These are phyloP conservation scores for Pholiota conissans DNA, from an alignment of 768 basidiomycete genomes.

Conservation along the genomic window DNA sequence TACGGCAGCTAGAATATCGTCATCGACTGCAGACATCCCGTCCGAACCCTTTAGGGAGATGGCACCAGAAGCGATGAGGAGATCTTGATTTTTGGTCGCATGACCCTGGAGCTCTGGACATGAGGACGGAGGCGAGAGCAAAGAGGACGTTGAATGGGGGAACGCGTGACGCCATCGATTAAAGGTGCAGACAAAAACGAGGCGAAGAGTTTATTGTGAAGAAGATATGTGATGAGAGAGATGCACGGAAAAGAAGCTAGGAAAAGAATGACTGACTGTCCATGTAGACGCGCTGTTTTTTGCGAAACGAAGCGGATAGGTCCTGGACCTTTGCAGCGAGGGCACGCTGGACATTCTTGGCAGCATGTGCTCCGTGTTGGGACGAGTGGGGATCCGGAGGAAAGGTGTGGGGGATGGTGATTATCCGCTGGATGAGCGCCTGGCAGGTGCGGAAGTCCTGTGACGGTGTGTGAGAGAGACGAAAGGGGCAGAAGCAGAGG, in stretches of 20 bases:
- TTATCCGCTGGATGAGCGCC: slow-evolving; percentile 75
- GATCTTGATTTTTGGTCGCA: slow-evolving; percentile 95
- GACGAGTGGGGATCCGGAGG: slow-evolving; percentile 51
- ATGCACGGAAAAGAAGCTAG: slow-evolving; percentile 6
- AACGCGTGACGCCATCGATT: slow-evolving; percentile 21
- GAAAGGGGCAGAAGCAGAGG: slow-evolving; percentile 36
- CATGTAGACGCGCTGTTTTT: slow-evolving; percentile 98
- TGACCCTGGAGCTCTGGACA: slow-evolving; percentile 90
- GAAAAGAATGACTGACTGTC: slow-evolving; percentile 69
- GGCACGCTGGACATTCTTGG: slow-evolving; percentile 93
- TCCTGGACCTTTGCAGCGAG: slow-evolving; percentile 97
- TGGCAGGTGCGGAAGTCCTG: slow-evolving; percentile 71
- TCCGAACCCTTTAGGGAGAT: slow-evolving; percentile 82
- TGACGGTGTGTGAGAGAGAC: slow-evolving; percentile 10
- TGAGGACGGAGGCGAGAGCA: slow-evolving; percentile 5
- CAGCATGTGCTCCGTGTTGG: slow-evolving; percentile 56
- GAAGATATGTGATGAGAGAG: slow-evolving; percentile 17
- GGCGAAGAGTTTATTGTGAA: slow-evolving; percentile 12
- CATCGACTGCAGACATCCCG: slow-evolving; percentile 81
- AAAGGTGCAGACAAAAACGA: slow-evolving; percentile 14
- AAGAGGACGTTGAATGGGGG: slow-evolving; percentile 7
- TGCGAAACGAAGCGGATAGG: slow-evolving; percentile 87
- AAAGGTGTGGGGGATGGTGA: slow-evolving; percentile 57
- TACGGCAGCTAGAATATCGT: slow-evolving; percentile 87
- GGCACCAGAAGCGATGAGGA: slow-evolving; percentile 86